phyloP scores from a whole-genome alignment of 495 filamentous ascomycete genomes.

The Penicillium cosmopolitanum region DNA sequence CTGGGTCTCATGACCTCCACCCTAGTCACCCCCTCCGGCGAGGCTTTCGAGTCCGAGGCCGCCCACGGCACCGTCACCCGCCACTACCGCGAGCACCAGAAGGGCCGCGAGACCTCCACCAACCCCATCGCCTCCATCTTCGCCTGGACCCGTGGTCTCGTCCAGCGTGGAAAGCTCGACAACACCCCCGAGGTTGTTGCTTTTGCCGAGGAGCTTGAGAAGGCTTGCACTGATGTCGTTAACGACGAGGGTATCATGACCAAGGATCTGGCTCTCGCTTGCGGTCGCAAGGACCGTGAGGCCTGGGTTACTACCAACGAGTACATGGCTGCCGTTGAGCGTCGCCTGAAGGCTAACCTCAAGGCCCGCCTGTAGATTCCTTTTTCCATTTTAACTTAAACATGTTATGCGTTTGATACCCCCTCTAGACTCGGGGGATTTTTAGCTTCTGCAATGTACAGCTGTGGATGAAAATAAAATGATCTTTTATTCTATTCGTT shows the following conservation, averaged over 20 bases:
- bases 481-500: neutral
- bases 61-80: constrained; percentile 98
- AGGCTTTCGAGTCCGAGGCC: constrained; percentile 96
- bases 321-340: constrained; percentile 89
- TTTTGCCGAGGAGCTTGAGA: constrained; percentile 89
- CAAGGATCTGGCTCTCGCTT: constrained; percentile 92
- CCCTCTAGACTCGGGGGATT: constrained; percentile 12
- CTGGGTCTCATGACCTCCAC: constrained; percentile 98
- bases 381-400: constrained; percentile 14
- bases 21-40: constrained; percentile 91
- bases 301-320: constrained; percentile 88
- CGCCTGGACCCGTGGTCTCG: constrained; percentile 95
- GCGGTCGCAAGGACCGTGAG: constrained; percentile 78
- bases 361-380: constrained; percentile 47
- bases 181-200: constrained; percentile 82
- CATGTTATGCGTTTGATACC: constrained; percentile 15
- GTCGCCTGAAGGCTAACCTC: constrained; percentile 70
- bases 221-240: constrained; percentile 93
- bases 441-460: constrained; percentile 21
- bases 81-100: constrained; percentile 98
- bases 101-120: constrained; percentile 93
- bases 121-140: constrained; percentile 99
- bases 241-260: constrained; percentile 96
- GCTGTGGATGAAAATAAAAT: constrained; percentile 22
- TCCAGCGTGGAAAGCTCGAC: constrained; percentile 90